Percentiles rank a stretch among this genome's conserved stretches.
Conservation (phyloP, 179 eudicot species). For the Nepenthes alata region DNA sequence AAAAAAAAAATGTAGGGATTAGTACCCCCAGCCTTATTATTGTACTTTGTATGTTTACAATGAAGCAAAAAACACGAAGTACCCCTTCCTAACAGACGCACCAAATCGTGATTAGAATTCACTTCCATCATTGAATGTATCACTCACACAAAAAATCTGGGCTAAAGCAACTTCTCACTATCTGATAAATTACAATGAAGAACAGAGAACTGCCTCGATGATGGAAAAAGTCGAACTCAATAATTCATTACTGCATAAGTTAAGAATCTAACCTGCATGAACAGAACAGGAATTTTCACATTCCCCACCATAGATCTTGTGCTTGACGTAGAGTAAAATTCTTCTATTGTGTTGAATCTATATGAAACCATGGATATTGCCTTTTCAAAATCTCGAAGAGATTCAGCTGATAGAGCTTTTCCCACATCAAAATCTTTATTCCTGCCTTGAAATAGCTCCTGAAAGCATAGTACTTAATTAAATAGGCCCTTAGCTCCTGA, state of each 20-base stretch:
- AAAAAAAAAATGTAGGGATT: too few species aligned
- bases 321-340: slow-evolving; percentile 68
- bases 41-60: too few species aligned
- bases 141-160: too few species aligned
- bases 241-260: neutral
- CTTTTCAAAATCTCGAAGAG: slow-evolving; percentile 70
- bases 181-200: neutral
- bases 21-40: too few species aligned
- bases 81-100: too few species aligned
- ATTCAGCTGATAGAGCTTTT: slow-evolving; percentile 53
- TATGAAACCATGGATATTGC: slow-evolving; percentile 75
- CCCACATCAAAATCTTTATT: slow-evolving; percentile 74
- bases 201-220: neutral
- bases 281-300: slow-evolving; percentile 86
- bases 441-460: slow-evolving; percentile 86
- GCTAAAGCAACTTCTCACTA: neutral
- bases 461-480: slow-evolving; percentile 5
- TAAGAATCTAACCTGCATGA: slow-evolving; percentile 52
- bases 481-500: neutral
- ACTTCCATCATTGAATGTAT: too few species aligned
- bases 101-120: too few species aligned
- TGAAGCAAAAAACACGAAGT: too few species aligned
- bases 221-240: neutral
- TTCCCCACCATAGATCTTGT: slow-evolving; percentile 47
- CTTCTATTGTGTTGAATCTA: slow-evolving; percentile 67